Percentiles rank a stretch among this genome's conserved stretches.
phyloP scores from a whole-genome alignment of 108 stramenopile genomes.

The Nitzschia inconspicua region DNA sequence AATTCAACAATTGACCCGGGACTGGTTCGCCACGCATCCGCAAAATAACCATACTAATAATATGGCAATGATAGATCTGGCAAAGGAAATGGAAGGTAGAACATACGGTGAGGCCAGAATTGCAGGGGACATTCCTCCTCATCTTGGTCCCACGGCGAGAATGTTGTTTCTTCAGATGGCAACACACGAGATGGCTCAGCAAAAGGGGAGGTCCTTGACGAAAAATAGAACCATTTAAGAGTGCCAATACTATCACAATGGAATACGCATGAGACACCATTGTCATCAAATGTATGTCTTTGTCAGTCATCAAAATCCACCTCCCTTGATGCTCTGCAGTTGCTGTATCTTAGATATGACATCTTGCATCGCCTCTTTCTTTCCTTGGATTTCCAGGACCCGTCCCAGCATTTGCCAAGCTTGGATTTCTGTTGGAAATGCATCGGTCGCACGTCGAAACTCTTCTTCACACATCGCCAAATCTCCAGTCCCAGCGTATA shows the following conservation, averaged over 20 bases:
- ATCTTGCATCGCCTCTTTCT: slow-evolving; percentile 33
- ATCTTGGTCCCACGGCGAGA: neutral
- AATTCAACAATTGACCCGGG: neutral
- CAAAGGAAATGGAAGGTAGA: neutral
- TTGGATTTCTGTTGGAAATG: slow-evolving; percentile 30
- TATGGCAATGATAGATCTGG: neutral
- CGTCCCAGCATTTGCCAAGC: slow-evolving; percentile 46
- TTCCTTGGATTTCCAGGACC: slow-evolving; percentile 52
- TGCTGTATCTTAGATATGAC: too few species aligned
- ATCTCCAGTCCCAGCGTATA: slow-evolving; percentile 41
- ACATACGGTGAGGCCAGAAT: neutral
- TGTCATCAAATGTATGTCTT: too few species aligned
- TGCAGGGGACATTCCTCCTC: neutral
- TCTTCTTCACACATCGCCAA: slow-evolving; percentile 42
- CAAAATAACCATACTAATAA: neutral
- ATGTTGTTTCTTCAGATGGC: neutral
- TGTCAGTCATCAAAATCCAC: too few species aligned
- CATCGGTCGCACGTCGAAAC: slow-evolving; percentile 37
- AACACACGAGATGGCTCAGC: neutral
- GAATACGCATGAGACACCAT: too few species aligned
- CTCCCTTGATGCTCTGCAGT: too few species aligned
- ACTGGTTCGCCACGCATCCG: neutral
- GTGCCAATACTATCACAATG: too few species aligned
- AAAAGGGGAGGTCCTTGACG: too few species aligned
- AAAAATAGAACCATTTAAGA: too few species aligned